Evolutionary conservation across 2,329 filamentous ascomycete genomes (phyloP).

Genomic region (Zasmidium angulare): DNA sequence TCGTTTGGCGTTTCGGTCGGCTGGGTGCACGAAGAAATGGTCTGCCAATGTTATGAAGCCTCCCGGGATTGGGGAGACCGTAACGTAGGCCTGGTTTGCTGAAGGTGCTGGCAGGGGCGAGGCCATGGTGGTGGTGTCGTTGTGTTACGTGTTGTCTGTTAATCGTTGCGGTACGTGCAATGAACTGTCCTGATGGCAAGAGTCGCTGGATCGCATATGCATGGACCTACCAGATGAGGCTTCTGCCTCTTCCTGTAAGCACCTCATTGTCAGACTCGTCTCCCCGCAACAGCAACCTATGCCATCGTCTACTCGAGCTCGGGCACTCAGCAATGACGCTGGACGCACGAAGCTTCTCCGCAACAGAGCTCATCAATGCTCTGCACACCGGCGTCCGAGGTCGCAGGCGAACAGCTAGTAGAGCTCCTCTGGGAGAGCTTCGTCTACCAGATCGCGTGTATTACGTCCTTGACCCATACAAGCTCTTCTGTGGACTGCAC

Average conservation of each 20-base stretch:
- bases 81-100: constrained; percentile 29
- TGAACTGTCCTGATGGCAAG: not conserved
- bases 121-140: constrained; percentile 1
- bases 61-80: constrained; percentile 32
- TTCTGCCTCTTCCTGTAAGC: too few relatives aligned
- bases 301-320: not conserved
- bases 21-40: constrained; percentile 33
- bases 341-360: not conserved
- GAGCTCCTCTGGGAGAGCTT: not conserved
- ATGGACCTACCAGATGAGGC: too few relatives aligned
- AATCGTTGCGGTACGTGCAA: not conserved
- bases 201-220: too few relatives aligned
- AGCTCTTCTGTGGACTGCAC: not conserved
- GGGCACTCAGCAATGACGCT: not conserved
- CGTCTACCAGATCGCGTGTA: not conserved
- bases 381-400: not conserved
- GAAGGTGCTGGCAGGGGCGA: constrained; percentile 24
- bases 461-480: not conserved
- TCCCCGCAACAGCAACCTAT: not conserved
- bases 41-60: constrained; percentile 34
- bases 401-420: not conserved
- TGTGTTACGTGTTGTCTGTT: not conserved
- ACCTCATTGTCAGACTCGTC: too few relatives aligned
- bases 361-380: not conserved
- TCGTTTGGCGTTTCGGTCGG: constrained; percentile 42